Conservation (phyloP, 768 basidiomycete genomes). For the Mycena epipterygia region DNA sequence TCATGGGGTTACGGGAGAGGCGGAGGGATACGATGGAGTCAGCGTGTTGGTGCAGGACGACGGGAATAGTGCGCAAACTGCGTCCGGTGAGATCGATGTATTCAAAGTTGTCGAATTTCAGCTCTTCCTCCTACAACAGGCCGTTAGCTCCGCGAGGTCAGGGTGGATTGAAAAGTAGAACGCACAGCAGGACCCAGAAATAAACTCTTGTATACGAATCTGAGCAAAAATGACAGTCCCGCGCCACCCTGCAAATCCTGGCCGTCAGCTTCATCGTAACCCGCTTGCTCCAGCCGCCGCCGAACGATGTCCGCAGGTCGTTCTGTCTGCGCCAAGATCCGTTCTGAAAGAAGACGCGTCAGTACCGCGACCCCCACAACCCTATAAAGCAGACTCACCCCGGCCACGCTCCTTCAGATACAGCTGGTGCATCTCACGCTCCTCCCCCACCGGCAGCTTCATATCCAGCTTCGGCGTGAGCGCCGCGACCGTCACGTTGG, state of each 20-base stretch:
- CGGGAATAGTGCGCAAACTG: slow-evolving; percentile 89
- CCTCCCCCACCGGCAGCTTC: slow-evolving; percentile 42
- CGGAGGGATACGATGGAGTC: slow-evolving; percentile 87
- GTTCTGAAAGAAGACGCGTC: slow-evolving; percentile 64
- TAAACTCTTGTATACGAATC: slow-evolving; percentile 90
- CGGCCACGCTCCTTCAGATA: slow-evolving; percentile 84
- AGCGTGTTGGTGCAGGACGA: slow-evolving; percentile 87
- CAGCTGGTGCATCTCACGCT: slow-evolving; percentile 72
- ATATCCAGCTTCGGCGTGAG: slow-evolving; percentile 34
- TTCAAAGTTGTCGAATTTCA: slow-evolving; percentile 78
- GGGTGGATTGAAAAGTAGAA: slow-evolving; percentile 30
- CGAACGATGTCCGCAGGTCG: slow-evolving; percentile 88
- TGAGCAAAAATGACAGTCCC: slow-evolving; percentile 84
- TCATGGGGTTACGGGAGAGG: slow-evolving; percentile 94
- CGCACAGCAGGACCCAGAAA: slow-evolving; percentile 74
- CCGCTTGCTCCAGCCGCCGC: slow-evolving; percentile 88
- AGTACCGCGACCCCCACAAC: neutral
- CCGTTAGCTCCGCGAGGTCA: neutral
- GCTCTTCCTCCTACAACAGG: slow-evolving; percentile 74
- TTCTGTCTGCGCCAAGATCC: slow-evolving; percentile 85
- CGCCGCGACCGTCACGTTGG: slow-evolving; percentile 62
- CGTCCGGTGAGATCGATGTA: slow-evolving; percentile 86
- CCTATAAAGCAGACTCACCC: slow-evolving; percentile 58
- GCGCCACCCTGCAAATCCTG: slow-evolving; percentile 82
- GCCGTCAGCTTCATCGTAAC: slow-evolving; percentile 87